Percentiles rank a stretch among this genome's conserved stretches.
These are phyloP conservation scores for Chaetomium cochliodes DNA, from an alignment of 495 filamentous ascomycete species.

Conservation along the genomic window DNA sequence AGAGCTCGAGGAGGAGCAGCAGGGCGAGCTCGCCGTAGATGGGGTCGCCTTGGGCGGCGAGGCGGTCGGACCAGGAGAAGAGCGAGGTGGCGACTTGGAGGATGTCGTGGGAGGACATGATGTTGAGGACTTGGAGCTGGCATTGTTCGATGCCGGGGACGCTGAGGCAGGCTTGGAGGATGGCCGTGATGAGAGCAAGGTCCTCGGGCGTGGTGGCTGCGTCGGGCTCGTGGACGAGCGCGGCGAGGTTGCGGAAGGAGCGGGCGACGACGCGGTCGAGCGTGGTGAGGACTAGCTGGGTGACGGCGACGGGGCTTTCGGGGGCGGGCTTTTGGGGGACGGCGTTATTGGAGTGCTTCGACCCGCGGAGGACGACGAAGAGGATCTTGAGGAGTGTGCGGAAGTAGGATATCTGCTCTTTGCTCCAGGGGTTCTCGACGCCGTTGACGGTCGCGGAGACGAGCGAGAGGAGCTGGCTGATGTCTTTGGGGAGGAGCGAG, in stretches of 20 bases:
- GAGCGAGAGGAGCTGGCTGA: conserved; percentile 60
- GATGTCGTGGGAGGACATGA: conserved; percentile 63
- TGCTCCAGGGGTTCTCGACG: conserved; percentile 63
- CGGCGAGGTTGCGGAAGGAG: conserved; percentile 74
- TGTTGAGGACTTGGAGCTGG: conserved; percentile 63
- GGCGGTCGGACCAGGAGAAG: conserved; percentile 90
- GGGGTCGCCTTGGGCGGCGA: conserved; percentile 74
- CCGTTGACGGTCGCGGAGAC: conserved; percentile 67
- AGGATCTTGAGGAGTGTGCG: conserved; percentile 80
- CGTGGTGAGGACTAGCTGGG: conserved; percentile 64
- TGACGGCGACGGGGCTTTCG: conserved; percentile 40
- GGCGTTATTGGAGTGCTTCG: conserved; percentile 31
- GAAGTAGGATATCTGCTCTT: conserved; percentile 66
- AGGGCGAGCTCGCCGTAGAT: conserved; percentile 89
- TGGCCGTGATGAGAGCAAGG: conserved; percentile 82
- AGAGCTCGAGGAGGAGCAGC: conserved; percentile 84
- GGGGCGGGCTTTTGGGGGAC: conserved; percentile 23
- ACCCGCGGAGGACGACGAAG: conserved; percentile 73
- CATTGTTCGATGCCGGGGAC: conserved; percentile 64
- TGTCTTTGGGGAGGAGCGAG: conserved; percentile 57
- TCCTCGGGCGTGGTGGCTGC: conserved; percentile 59
- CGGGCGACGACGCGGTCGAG: conserved; percentile 74
- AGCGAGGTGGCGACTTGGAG: conserved; percentile 80
- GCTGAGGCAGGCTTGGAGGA: conserved; percentile 76
- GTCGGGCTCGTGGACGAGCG: conserved; percentile 64